Base-by-base conservation (phyloP, 163 green algal genomes). In the Volvox carteri region DNA sequence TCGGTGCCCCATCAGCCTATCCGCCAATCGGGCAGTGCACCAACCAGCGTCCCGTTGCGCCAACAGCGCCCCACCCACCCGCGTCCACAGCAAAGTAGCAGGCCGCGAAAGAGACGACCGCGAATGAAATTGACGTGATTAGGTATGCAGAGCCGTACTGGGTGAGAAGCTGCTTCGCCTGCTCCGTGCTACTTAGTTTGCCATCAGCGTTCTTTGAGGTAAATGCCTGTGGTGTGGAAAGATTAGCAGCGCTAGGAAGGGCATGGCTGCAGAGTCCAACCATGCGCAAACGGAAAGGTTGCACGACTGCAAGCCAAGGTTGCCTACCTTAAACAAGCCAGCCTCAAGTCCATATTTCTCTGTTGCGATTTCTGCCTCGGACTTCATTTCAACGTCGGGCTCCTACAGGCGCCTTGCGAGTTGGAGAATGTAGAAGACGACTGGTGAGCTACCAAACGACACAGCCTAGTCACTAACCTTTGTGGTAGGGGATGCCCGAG, bases 81-180 rank as follows among this genome's bases (percentile, higher is more conserved):
- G 90, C 90, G 87, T 93, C 93, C 7, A 99, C 96, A 0, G 98
- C 93, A 1, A 94, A 84, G 86, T 99, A 99, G 94, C 96, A 99
- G 2, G 96, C 67, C 0, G 93, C 91, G 80, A 99, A 98, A 19
- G 97, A 99, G 4, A 99, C 94, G 48, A 98, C 91, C 23, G 98
- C 97, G 68, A 99, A 97, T 23, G 95, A 97, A 85, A 99, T 99
- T 77, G 96, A 99, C 37, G 98, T 99, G 54, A 98, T 90, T 4
- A 99, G 94, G 93, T 99, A 99, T 16, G 98, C 98, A 42, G 93
- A 95, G 62, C 98, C 97, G 85, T 99, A 99, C 33, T 95, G 92
- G n/a, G 95, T 93, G 46, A 99, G 90, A 75, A 99, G 93, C 48
- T 96, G 94, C 92, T 99, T 99, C 21, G 97, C 97, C 88, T 96